Conservation (phyloP, 257 asterid genomes). For the Paraleonurus japonicus region DNA sequence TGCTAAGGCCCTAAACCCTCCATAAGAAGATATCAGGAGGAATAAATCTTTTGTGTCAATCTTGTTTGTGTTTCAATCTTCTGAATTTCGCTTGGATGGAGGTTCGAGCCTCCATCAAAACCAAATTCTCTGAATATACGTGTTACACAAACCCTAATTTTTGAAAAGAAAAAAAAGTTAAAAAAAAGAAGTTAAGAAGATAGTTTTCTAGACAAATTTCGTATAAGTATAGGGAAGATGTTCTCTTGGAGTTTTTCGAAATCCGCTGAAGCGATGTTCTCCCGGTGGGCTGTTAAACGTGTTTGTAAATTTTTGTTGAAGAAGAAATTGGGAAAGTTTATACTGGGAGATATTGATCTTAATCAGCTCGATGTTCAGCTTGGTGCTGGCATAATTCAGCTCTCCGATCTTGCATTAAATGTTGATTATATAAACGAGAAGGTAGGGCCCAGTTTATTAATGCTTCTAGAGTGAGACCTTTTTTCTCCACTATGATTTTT, state of each 20-base stretch:
- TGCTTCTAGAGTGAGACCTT: background rate
- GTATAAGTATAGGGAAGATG: constrained; percentile 41
- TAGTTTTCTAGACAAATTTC: background rate
- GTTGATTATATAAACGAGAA: constrained; percentile 87
- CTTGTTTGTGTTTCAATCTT: background rate
- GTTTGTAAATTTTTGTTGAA: constrained; percentile 82
- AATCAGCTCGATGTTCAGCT: constrained; percentile 98
- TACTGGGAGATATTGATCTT: constrained; percentile 95
- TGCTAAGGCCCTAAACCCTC: constrained; percentile 28
- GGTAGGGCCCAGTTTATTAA: constrained; percentile 39
- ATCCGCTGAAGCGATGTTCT: constrained; percentile 96
- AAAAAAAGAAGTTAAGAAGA: background rate
- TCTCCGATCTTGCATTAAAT: constrained; percentile 84
- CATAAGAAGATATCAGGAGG: background rate
- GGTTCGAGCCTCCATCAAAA: constrained; percentile 50
- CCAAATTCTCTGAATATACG: constrained; percentile 15
- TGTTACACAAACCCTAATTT: constrained; percentile 26
- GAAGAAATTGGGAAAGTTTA: constrained; percentile 93
- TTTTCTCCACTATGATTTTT: background rate
- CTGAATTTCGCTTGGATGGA: constrained; percentile 50
- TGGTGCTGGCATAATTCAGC: constrained; percentile 93
- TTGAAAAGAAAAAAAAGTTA: background rate
- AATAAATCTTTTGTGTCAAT: background rate
- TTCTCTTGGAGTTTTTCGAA: constrained; percentile 84
- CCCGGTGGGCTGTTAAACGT: constrained; percentile 96